Conservation (phyloP, 345 rosid species). For the Camelina laxa region DNA sequence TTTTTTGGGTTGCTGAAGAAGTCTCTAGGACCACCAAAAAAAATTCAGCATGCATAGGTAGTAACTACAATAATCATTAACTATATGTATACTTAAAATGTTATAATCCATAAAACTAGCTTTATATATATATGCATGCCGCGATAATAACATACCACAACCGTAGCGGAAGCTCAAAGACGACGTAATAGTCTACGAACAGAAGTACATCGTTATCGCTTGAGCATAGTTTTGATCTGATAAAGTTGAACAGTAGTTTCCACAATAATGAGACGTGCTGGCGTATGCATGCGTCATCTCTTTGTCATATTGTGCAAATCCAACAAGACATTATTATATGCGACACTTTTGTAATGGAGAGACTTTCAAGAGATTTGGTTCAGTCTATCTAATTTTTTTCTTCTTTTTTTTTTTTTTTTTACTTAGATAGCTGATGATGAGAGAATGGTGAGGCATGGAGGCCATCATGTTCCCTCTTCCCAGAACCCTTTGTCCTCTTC, state of each 20-base stretch:
- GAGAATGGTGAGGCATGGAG: conserved; percentile 62
- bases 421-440: conserved; percentile 46
- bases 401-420: neutral
- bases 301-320: conserved; percentile 41
- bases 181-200: conserved; percentile 7
- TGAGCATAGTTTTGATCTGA: neutral
- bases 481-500: conserved; percentile 58
- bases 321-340: conserved; percentile 34
- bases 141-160: no score
- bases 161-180: neutral
- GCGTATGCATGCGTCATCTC: conserved; percentile 65
- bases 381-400: conserved; percentile 16
- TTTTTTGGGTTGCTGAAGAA: conserved; percentile 1
- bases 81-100: neutral
- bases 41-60: neutral
- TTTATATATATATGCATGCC: neutral
- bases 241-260: conserved; percentile 12
- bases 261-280: conserved; percentile 49
- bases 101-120: neutral
- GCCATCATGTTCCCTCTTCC: conserved; percentile 82
- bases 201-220: conserved; percentile 21
- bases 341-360: conserved; percentile 39
- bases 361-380: conserved; percentile 50
- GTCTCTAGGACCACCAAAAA: conserved; percentile 20
- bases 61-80: neutral